Conservation (phyloP, 73 alveolate species). For the Stentor roeselii region DNA sequence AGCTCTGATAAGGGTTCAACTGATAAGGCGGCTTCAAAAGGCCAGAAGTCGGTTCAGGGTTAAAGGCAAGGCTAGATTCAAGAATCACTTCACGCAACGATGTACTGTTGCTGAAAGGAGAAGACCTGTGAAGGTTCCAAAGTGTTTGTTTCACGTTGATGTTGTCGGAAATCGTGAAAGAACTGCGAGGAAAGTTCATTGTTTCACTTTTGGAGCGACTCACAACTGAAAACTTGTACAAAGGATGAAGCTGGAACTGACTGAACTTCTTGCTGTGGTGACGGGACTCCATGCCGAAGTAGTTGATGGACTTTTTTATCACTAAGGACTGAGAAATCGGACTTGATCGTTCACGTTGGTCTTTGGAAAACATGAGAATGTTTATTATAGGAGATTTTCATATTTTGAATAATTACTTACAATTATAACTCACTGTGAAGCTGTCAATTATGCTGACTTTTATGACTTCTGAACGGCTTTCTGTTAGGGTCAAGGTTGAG, state of each 20-base stretch:
- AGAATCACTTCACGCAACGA: background rate
- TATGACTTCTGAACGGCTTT: too few species aligned
- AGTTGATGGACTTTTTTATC: background rate
- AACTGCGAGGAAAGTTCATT: background rate
- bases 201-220: background rate
- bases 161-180: background rate
- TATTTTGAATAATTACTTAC: too few species aligned
- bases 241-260: background rate
- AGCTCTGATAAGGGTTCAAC: background rate
- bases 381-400: too few species aligned
- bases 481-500: too few species aligned
- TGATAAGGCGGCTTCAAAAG: background rate
- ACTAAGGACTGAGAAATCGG: background rate
- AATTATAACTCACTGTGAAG: too few species aligned
- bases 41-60: background rate
- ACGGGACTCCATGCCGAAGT: slow-evolving; percentile 1
- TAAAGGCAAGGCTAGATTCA: background rate
- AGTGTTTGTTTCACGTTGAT: background rate
- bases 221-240: background rate
- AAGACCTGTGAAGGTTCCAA: background rate
- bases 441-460: too few species aligned
- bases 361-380: too few species aligned
- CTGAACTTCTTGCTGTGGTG: background rate
- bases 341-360: background rate
- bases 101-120: background rate